Base-by-base conservation (phyloP, 2,329 filamentous ascomycete genomes). In the Ceratocystis ficicola region DNA sequence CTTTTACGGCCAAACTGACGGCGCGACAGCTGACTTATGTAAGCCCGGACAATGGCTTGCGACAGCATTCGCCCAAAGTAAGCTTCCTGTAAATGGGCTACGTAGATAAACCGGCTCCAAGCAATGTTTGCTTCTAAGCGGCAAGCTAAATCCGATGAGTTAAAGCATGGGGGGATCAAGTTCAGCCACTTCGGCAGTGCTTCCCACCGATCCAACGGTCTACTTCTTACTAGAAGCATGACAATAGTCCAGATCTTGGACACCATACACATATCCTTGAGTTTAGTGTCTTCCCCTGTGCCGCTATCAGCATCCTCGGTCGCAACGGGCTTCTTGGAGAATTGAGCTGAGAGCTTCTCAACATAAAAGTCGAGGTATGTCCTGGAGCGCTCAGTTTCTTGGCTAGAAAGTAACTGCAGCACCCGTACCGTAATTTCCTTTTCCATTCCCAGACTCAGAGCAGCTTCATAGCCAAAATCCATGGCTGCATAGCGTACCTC, bases 231-330 rank as follows among this genome's bases (percentile, higher is more conserved):
- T 65, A 96, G 84, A 1, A 96, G 80, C 5, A 93, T 84, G 1
- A 95, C 79, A 44, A 90, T 83, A 67, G 88, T 88, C 93, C 93
- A 97, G 25, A 97, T 89, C 69, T 91, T 88, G 5, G 94, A 92
- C 0, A 95, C 91, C 48, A 84, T 79, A 0, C 80, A 74, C 28
- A 68, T 66, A 7, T 69, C 68, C 59, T 69, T 65, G 22, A 67
- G 57, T 44, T 63, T 66, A 20, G 36, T 55, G n/a, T 60, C 62
- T n/a, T 52, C n/a, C 5, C 48, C 48, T 36, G 60, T 32, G 15
- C 32, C 36, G 10, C 30, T 20, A 6, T 44, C 44, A 17, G 44
- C n/a, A 7, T 44, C 30, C 12, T 63, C 59, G 1, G 46, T 41
- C 4, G 8, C 61, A 15, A 73, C 68, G 59, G 75, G 81, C 69